Base-by-base conservation (phyloP, 2,329 filamentous ascomycete species). In the Elsinoe australis region DNA sequence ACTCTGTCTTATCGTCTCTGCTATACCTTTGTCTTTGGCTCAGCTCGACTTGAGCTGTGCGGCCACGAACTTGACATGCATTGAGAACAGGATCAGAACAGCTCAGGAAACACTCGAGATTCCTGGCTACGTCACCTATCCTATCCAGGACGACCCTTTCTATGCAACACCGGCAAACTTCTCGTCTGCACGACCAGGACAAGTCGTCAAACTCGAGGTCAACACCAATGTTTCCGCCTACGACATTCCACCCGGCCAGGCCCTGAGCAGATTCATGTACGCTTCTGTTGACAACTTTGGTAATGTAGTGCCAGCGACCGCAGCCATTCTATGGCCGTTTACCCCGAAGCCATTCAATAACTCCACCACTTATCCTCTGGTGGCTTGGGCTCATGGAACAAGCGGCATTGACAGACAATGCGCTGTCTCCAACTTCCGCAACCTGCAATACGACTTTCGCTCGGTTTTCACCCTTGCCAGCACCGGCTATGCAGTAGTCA, bases 311-410 rank as follows among this genome's bases (percentile, higher is more conserved):
- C 73, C 73, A 0, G 66, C 70, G 5, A 73, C 71, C 1, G 73
- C 66, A 1, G 73, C 65, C 55, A 58, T 76, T 9, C 65, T 76
- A 1, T 75, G 71, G 70, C 73, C 73, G 0, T 75, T 61, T 41
- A 47, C 58, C 3, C 57, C 65, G 10, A 52, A 54, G 19, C 15
- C 18, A 5, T 51, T 54, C 44, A n/a, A n/a, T n/a, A n/a, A n/a
- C n/a, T 24, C 32, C 5, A 33, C 31, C 31, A 33, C 35, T 15
- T 55, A 51, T 12, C 51, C 53, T n/a, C 46, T 57, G 33, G 47
- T 57, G 3, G 51, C 34, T 12, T 55, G 49, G 24, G 50, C 49
- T 3, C 52, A 56, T 39, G 56, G 56, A n/a, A 58, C 54, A 9
- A 51, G 50, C 14, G 55, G 56, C 17, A 18, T 42, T 5, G 49